Evolutionary conservation across 805 yeast genomes (phyloP).

Genomic region (Torulaspora delbrueckii): DNA sequence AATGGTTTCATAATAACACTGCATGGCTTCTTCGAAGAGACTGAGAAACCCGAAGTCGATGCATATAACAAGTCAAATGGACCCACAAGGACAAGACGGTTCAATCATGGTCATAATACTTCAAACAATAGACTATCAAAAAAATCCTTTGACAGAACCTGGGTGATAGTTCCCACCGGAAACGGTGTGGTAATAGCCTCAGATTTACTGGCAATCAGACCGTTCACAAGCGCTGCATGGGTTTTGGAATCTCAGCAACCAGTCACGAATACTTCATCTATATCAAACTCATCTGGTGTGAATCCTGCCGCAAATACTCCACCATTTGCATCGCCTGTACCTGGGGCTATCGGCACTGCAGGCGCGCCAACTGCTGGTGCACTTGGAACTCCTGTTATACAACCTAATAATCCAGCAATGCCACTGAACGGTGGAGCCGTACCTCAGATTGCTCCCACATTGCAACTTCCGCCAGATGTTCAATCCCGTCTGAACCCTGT

Average conservation of each 20-base stretch:
- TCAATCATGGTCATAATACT: conserved; percentile 31
- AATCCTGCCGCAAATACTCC: conserved; percentile 13
- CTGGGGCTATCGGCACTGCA: background rate
- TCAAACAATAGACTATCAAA: conserved; percentile 41
- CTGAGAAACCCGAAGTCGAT: conserved; percentile 47
- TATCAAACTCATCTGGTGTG: conserved; percentile 15
- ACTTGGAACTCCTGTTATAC: background rate
- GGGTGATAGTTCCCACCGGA: conserved; percentile 67
- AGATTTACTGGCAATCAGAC: conserved; percentile 69
- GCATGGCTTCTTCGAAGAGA: conserved; percentile 83
- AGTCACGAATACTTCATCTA: conserved; percentile 8
- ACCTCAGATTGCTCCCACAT: conserved; percentile 24
- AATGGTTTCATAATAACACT: conserved; percentile 72
- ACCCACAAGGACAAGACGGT: conserved; percentile 25
- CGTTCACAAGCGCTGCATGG: conserved; percentile 61
- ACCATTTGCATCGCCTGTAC: conserved; percentile 1
- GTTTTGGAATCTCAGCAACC: conserved; percentile 7
- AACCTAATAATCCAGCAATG: conserved; percentile 1
- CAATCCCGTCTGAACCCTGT: conserved; percentile 43
- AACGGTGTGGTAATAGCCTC: conserved; percentile 76
- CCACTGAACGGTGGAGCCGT: conserved; percentile 9
- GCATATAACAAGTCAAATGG: conserved; percentile 22
- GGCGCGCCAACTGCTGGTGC: background rate
- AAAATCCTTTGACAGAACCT: conserved; percentile 82
- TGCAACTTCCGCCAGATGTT: conserved; percentile 53